Percentiles rank a stretch among this genome's conserved stretches.
Evolutionary conservation across 2,329 filamentous ascomycete genomes (phyloP).

Genomic region (Parastagonospora nodorum): DNA sequence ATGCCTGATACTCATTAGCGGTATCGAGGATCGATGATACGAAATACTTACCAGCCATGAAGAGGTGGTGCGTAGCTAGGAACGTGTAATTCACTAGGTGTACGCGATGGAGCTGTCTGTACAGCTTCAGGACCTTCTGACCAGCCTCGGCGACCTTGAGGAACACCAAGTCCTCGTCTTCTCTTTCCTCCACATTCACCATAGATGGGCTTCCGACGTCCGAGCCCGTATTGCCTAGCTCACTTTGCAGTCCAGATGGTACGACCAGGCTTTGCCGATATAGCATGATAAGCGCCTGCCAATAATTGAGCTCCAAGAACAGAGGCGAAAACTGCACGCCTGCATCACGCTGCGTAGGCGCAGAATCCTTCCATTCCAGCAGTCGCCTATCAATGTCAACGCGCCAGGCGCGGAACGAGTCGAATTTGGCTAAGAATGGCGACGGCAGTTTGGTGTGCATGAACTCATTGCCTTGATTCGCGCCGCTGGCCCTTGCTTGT

Average conservation of each 20-base stretch:
- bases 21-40: slow-evolving; percentile 10
- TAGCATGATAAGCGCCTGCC: slow-evolving; percentile 95
- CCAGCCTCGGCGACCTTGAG: slow-evolving; percentile 94
- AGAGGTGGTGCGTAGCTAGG: slow-evolving; percentile 91
- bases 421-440: slow-evolving; percentile 81
- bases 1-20: slow-evolving; percentile 58
- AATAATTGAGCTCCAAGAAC: slow-evolving; percentile 94
- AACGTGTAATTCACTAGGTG: slow-evolving; percentile 96
- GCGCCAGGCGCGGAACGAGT: slow-evolving; percentile 86
- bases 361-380: slow-evolving; percentile 82
- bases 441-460: slow-evolving; percentile 81
- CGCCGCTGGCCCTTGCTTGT: slow-evolving; percentile 69
- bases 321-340: slow-evolving; percentile 89
- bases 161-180: slow-evolving; percentile 90
- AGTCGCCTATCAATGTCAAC: slow-evolving; percentile 83
- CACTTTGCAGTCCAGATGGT: slow-evolving; percentile 80
- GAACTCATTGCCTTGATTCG: slow-evolving; percentile 69
- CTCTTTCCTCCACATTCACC: slow-evolving; percentile 68
- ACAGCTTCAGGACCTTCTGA: slow-evolving; percentile 88
- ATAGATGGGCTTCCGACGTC: slow-evolving; percentile 65
- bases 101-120: slow-evolving; percentile 84
- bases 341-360: slow-evolving; percentile 76
- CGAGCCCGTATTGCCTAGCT: slow-evolving; percentile 65
- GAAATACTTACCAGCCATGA: slow-evolving; percentile 78
- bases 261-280: slow-evolving; percentile 90